Conservation (phyloP, 805 yeast genomes). For the Brettanomyces naardenensis region DNA sequence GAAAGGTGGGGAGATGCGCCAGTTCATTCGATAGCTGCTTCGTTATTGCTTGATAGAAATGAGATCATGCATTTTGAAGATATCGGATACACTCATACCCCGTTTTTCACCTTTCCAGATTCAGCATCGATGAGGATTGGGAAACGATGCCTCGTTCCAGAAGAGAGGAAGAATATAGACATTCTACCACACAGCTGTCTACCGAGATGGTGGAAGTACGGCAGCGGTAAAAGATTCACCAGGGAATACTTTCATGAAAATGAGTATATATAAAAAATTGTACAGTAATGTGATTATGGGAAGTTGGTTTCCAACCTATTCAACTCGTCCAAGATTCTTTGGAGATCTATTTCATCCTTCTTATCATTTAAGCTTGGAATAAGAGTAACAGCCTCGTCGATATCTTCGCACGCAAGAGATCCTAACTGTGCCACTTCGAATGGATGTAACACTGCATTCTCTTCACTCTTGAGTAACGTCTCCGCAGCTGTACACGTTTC, state of each 20-base stretch:
- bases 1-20: slow-evolving; percentile 98
- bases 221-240: slow-evolving; percentile 51
- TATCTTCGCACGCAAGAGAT: slow-evolving; percentile 88
- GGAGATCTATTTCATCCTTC: slow-evolving; percentile 80
- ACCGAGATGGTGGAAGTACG: slow-evolving; percentile 69
- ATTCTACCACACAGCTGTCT: slow-evolving; percentile 50
- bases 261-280: slow-evolving; percentile 14
- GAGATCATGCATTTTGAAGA: slow-evolving; percentile 76
- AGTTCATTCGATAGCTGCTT: slow-evolving; percentile 66
- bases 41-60: slow-evolving; percentile 46
- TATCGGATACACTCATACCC: slow-evolving; percentile 71
- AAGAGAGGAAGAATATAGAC: slow-evolving; percentile 34
- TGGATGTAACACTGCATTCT: slow-evolving; percentile 77
- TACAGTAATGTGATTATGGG: slow-evolving; percentile 24
- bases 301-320: slow-evolving; percentile 49
- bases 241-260: slow-evolving; percentile 32
- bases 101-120: slow-evolving; percentile 57
- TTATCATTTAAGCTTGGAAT: slow-evolving; percentile 81
- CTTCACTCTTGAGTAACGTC: slow-evolving; percentile 66
- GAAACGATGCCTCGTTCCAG: slow-evolving; percentile 46
- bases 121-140: slow-evolving; percentile 38
- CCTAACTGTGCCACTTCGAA: slow-evolving; percentile 88
- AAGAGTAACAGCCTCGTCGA: slow-evolving; percentile 91
- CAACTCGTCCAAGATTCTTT: slow-evolving; percentile 79
- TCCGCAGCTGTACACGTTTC: slow-evolving; percentile 93